A percentile compares a stretch with the other conserved stretches of the same genome.
Evolutionary conservation across 352 stramenopile species (phyloP).

Genomic region (Phytophthora crassamura): DNA sequence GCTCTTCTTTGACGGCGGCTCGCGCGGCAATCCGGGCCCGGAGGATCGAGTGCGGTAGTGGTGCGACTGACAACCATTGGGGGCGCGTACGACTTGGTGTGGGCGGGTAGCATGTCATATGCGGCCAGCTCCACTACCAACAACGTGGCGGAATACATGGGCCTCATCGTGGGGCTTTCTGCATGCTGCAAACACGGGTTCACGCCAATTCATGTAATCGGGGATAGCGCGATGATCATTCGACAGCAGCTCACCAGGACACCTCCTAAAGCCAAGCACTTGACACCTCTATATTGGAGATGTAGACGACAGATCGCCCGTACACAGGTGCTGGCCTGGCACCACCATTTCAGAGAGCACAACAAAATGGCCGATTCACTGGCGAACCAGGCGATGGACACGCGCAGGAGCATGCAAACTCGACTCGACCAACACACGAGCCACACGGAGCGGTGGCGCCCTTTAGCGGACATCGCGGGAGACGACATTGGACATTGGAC

Average conservation of each 20-base stretch:
- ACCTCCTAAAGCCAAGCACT: not conserved
- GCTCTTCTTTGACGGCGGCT: conserved; percentile 8
- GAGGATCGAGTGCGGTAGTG: not conserved
- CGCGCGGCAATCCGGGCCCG: not conserved
- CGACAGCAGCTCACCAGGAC: not conserved
- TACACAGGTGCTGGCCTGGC: not conserved
- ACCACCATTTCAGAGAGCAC: not conserved
- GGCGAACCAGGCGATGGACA: conserved; percentile 1
- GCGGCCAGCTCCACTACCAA: not conserved
- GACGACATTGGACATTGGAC: not conserved
- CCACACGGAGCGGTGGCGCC: too few species aligned
- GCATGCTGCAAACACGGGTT: not conserved
- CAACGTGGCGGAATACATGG: conserved; percentile 7
- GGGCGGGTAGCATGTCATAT: conserved; percentile 5
- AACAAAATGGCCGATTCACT: conserved; percentile 2
- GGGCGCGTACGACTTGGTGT: not conserved
- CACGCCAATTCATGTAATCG: conserved; percentile 4
- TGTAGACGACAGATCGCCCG: not conserved
- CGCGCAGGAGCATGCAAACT: not conserved
- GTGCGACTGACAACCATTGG: too few species aligned
- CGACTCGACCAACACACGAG: not conserved
- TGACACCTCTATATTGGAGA: not conserved
- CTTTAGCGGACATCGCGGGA: not conserved
- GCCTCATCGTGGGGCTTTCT: not conserved
- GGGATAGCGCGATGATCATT: not conserved